Evolutionary conservation across 1,284 basidiomycete species (phyloP), one percentile per base, ranked within the genome.

Genomic region (Coriolopsis trogii): DNA sequence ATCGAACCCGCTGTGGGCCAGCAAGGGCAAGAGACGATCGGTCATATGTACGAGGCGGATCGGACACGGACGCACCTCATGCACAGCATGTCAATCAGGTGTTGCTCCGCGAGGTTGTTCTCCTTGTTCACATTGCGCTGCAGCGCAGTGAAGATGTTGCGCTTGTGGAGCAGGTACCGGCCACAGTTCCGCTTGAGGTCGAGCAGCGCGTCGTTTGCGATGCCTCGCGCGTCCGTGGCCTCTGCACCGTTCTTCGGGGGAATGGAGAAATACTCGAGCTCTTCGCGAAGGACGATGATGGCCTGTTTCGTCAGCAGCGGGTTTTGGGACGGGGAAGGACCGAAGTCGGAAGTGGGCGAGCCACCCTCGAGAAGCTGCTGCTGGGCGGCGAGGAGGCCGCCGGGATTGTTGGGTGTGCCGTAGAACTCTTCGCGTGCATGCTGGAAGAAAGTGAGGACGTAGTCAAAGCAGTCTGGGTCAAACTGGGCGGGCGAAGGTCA

Each of bases 1-100:
- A 69, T 95, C 85, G 69, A 99, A 99, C 18, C 96, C 96, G 71
- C 95, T 97, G 26, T 8, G 47, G 8, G 36, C 20, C 37, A 48
- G 49, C 24, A 30, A 24, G 39, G 26, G 44, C 36, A 41, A 34
- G 54, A 48, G 18, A 41, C 29, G 46, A 39, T 34, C 43, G 29
- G 42, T 45, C 37, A 37, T 41, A 34, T 46, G 18, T 33, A 24
- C 33, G 33, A 9, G 18, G 12, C 18, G 8, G 24, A 29, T 16
- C 15, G 18, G 9, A 48, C 9, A 9, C 30, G 29, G 34, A 66
- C 79, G 54, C 67, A 95, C 95, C 93, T 96, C 94, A 98, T 98
- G 76, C 97, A 99, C 49, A 99, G 81, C 96, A 99, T 99, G 74
- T 99, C 97, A 72, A 99, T 99, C 60, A 99, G 77, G 74, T 99